Evolutionary conservation across 129 eudicot species (phyloP).

Genomic region (Flaveria ramosissima): DNA sequence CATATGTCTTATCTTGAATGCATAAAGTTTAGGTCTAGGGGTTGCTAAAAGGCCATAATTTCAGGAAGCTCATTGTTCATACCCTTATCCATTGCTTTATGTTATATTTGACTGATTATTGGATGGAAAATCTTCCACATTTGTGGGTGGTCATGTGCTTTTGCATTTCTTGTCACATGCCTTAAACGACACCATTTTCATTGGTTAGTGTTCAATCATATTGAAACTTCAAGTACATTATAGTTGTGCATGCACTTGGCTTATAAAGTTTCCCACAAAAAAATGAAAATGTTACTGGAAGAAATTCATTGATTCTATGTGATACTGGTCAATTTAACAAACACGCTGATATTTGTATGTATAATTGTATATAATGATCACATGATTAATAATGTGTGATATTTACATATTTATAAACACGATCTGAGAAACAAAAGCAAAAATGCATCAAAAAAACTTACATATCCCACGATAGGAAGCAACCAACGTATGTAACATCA

Average conservation of each 20-base stretch:
- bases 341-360: too few relatives aligned
- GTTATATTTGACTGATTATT: slow-evolving; percentile 18
- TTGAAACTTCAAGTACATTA: not conserved
- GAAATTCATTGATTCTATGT: too few relatives aligned
- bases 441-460: too few relatives aligned
- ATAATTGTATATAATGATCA: too few relatives aligned
- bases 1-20: slow-evolving; percentile 28
- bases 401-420: too few relatives aligned
- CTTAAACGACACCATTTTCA: not conserved
- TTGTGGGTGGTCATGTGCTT: slow-evolving; percentile 27
- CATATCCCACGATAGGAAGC: too few relatives aligned
- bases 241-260: not conserved
- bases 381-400: too few relatives aligned
- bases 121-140: slow-evolving; percentile 30
- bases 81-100: slow-evolving; percentile 30
- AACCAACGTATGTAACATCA: too few relatives aligned
- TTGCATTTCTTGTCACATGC: slow-evolving; percentile 14
- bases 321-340: too few relatives aligned
- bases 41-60: slow-evolving; percentile 17
- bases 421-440: too few relatives aligned
- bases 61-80: slow-evolving; percentile 11
- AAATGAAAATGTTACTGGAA: too few relatives aligned
- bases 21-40: slow-evolving; percentile 30
- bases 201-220: slow-evolving; percentile 14
- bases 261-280: not conserved